Evolutionary conservation across 2,329 filamentous ascomycete genomes (phyloP).

Genomic region (Botryotinia globosa): DNA sequence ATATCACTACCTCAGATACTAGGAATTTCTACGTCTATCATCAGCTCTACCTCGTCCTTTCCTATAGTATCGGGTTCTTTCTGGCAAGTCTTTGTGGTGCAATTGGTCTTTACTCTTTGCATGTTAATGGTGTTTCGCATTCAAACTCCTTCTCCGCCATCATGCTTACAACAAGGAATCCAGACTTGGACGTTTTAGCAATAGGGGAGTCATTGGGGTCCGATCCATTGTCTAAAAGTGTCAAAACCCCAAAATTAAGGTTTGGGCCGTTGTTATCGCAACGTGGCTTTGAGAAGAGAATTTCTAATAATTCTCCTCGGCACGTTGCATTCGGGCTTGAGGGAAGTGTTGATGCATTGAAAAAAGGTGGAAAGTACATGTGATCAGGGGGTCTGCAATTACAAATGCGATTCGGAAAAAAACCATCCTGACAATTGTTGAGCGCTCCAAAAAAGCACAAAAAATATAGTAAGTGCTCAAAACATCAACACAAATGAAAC

Average conservation of each 20-base stretch:
- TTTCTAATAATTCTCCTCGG: not conserved
- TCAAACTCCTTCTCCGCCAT: not conserved
- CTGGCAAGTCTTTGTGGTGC: too few relatives aligned
- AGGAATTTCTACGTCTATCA: too few relatives aligned
- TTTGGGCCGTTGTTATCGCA: not conserved
- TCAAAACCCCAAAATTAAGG: not conserved
- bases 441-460: too few relatives aligned
- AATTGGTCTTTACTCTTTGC: not conserved
- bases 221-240: not conserved
- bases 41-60: too few relatives aligned
- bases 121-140: not conserved
- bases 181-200: not conserved
- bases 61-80: too few relatives aligned
- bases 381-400: not conserved
- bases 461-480: too few relatives aligned
- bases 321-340: not conserved
- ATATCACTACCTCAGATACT: too few relatives aligned
- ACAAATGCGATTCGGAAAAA: too few relatives aligned
- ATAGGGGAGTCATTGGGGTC: not conserved
- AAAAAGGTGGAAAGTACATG: not conserved
- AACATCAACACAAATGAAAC: too few relatives aligned
- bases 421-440: too few relatives aligned
- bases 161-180: not conserved
- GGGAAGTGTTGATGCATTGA: not conserved
- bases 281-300: not conserved